Conservation (phyloP, 352 stramenopile species). For the Phytophthora lateralis region DNA sequence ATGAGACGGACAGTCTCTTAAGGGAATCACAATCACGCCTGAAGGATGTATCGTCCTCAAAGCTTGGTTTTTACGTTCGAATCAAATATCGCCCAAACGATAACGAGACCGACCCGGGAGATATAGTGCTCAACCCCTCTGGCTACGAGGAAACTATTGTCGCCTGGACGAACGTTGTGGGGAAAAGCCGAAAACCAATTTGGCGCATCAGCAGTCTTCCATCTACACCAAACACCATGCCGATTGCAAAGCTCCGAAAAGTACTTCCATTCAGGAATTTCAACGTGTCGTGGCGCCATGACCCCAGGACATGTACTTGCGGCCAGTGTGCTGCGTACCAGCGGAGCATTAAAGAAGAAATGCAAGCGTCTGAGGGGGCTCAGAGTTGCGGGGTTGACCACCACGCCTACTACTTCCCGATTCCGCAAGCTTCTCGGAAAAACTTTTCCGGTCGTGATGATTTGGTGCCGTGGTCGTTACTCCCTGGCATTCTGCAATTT, state of each 20-base stretch:
- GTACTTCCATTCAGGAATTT: constrained; percentile 78
- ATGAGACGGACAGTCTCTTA: constrained; percentile 58
- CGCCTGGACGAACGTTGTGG: constrained; percentile 75
- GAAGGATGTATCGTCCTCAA: constrained; percentile 66
- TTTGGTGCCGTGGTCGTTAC: constrained; percentile 76
- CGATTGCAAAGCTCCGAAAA: constrained; percentile 59
- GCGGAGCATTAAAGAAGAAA: constrained; percentile 14
- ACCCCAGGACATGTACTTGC: constrained; percentile 52
- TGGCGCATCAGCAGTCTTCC: constrained; percentile 52
- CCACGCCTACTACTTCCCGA: constrained; percentile 83
- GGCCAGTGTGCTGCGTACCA: constrained; percentile 49
- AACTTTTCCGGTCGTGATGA: constrained; percentile 80
- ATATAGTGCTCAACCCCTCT: constrained; percentile 72
- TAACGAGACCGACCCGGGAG: constrained; percentile 49
- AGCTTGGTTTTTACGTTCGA: constrained; percentile 70
- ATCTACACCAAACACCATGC: constrained; percentile 21
- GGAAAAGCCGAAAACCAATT: constrained; percentile 52
- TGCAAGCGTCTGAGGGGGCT: constrained; percentile 3
- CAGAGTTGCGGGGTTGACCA: constrained; percentile 68
- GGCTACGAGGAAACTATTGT: constrained; percentile 68
- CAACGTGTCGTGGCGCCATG: constrained; percentile 79
- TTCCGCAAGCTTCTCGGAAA: constrained; percentile 76
- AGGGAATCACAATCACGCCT: constrained; percentile 62
- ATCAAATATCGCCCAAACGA: constrained; percentile 87
- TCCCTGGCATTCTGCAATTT: constrained; percentile 74